Percentiles rank a stretch among this genome's conserved stretches.
Evolutionary conservation across 805 yeast species (phyloP).

Genomic region (Metschnikowia kofuensis): DNA sequence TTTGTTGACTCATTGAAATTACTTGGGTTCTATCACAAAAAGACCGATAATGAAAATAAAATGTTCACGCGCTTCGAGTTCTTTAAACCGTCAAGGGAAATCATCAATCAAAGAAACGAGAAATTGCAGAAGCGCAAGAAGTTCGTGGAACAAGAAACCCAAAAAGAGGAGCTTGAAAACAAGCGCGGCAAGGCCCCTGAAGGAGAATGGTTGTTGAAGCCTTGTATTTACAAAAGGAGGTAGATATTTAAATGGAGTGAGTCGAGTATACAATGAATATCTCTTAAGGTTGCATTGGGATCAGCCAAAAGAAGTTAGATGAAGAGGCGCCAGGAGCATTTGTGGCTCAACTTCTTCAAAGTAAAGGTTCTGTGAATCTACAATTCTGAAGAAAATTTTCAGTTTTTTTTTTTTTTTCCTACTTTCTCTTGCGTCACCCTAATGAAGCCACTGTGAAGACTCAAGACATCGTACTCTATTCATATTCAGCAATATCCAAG

Average conservation of each 20-base stretch:
- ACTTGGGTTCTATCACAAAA: slow-evolving; percentile 82
- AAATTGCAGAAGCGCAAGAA: slow-evolving; percentile 60
- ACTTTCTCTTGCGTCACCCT: no score
- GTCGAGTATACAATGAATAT: neutral
- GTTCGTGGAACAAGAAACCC: slow-evolving; percentile 69
- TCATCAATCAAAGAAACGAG: slow-evolving; percentile 58
- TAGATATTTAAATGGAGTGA: slow-evolving; percentile 20
- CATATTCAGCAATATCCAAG: no score
- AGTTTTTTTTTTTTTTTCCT: no score
- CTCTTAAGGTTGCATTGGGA: no score
- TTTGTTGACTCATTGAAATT: slow-evolving; percentile 76
- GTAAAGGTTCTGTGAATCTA: no score
- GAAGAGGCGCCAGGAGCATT: no score
- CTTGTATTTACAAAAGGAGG: slow-evolving; percentile 92
- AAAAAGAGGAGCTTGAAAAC: slow-evolving; percentile 54
- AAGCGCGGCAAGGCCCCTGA: slow-evolving; percentile 60
- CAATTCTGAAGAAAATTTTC: no score
- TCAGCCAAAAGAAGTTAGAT: no score
- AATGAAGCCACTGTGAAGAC: no score
- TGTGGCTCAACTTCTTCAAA: no score
- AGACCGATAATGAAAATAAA: slow-evolving; percentile 81
- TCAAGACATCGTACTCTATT: no score
- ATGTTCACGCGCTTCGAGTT: slow-evolving; percentile 96
- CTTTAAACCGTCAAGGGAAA: slow-evolving; percentile 76
- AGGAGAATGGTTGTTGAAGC: slow-evolving; percentile 88